Percentiles rank a stretch among this genome's conserved stretches.
phyloP scores from a whole-genome alignment of 805 yeast genomes.

The Lipomyces sp. region DNA sequence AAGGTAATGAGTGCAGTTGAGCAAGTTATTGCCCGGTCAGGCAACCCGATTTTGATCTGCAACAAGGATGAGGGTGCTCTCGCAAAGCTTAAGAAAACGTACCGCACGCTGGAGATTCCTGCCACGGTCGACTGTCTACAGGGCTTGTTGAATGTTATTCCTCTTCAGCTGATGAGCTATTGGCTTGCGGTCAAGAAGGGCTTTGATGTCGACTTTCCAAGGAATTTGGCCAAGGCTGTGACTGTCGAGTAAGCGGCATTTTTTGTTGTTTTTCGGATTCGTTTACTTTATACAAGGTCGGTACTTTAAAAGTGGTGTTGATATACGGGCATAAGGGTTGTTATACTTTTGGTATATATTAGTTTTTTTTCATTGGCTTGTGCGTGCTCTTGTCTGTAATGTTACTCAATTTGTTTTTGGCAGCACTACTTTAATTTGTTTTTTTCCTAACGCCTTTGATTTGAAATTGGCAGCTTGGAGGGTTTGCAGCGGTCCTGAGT shows the following conservation, averaged over 20 bases:
- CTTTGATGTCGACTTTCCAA: conserved; percentile 96
- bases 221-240: conserved; percentile 97
- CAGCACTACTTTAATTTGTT: not conserved
- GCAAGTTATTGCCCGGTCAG: conserved; percentile 96
- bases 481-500: not conserved
- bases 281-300: not conserved
- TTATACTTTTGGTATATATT: not conserved
- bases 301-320: not conserved
- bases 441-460: not conserved
- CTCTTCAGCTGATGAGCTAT: conserved; percentile 93
- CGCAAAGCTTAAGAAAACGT: conserved; percentile 44
- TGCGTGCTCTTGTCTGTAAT: not conserved
- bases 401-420: not conserved
- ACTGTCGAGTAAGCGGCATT: conserved; percentile 74
- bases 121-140: conserved; percentile 96
- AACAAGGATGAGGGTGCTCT: conserved; percentile 70
- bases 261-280: not conserved
- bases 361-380: not conserved
- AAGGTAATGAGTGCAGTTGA: conserved; percentile 93
- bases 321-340: not conserved
- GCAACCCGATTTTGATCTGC: conserved; percentile 92
- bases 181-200: conserved; percentile 96
- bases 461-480: not conserved
- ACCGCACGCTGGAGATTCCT: conserved; percentile 79
- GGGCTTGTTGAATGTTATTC: conserved; percentile 92